These are phyloP conservation scores for Oxytropis ochrocephala DNA, from an alignment of 306 rosid species.

Conservation along the genomic window DNA sequence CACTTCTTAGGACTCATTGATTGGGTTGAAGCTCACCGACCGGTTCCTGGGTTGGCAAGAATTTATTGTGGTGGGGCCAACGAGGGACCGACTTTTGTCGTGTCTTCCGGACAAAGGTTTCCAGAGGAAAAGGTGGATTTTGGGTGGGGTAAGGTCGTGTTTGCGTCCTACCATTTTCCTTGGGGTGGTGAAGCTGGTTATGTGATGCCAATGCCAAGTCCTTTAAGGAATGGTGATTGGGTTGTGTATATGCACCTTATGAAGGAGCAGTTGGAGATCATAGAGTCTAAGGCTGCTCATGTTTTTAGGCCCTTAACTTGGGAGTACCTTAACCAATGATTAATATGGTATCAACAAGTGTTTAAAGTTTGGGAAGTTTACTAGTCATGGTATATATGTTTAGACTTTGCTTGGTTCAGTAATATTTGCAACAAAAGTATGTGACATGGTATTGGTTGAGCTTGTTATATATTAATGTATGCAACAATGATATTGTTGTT, in stretches of 20 bases:
- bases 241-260: conserved; percentile 69
- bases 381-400: not conserved
- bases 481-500: not conserved
- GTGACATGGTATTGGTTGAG: not conserved
- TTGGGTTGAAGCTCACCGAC: conserved; percentile 75
- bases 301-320: conserved; percentile 54
- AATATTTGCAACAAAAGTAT: not conserved
- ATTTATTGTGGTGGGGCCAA: conserved; percentile 21
- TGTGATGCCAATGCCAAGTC: conserved; percentile 83
- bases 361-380: not conserved
- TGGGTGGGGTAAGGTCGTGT: conserved; percentile 67
- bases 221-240: conserved; percentile 65
- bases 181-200: conserved; percentile 74
- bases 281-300: conserved; percentile 45
- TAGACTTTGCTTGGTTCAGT: too few species aligned
- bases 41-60: conserved; percentile 34
- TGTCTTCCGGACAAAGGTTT: conserved; percentile 69
- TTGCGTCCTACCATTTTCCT: conserved; percentile 77
- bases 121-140: conserved; percentile 50
- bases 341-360: not conserved
- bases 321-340: conserved; percentile 33
- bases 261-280: conserved; percentile 36
- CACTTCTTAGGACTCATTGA: conserved; percentile 70
- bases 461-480: not conserved
- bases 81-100: conserved; percentile 54